phyloP scores from a whole-genome alignment of 164 flowering plant species.

The Akebia trifoliata region DNA sequence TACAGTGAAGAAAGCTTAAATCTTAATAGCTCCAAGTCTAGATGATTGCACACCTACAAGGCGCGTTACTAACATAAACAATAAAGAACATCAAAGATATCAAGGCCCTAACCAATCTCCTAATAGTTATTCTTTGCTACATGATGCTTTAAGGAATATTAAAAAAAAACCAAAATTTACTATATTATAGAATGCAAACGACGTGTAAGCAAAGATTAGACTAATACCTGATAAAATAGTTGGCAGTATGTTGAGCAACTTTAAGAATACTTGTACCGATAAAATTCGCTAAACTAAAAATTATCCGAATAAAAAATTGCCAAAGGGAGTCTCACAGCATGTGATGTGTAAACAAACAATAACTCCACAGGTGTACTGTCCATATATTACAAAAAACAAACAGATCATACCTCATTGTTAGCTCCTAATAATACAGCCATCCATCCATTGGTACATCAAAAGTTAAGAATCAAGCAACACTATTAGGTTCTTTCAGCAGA shows the following conservation, averaged over 20 bases:
- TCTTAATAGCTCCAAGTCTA: too few species aligned
- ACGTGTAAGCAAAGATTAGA: too few species aligned
- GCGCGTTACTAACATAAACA: too few species aligned
- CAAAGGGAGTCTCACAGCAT: not conserved
- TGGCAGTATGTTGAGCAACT: conserved; percentile 12
- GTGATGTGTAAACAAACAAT: conserved; percentile 2
- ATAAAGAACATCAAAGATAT: too few species aligned
- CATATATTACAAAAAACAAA: conserved; percentile 20
- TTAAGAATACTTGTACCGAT: conserved; percentile 1
- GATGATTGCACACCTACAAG: too few species aligned
- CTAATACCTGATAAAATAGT: conserved; percentile 12
- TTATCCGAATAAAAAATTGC: not conserved
- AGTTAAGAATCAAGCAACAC: conserved; percentile 17
- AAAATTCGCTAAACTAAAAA: not conserved
- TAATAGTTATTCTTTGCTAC: too few species aligned
- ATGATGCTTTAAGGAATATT: too few species aligned
- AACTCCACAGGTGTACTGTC: conserved; percentile 2
- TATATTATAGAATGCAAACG: not conserved
- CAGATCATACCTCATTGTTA: conserved; percentile 20
- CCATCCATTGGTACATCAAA: conserved; percentile 6
- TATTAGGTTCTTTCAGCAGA: conserved; percentile 39
- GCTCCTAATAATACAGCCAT: conserved; percentile 13
- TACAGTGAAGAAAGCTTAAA: too few species aligned
- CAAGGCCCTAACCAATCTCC: too few species aligned
- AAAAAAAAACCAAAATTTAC: too few species aligned